Evolutionary conservation across 2,329 filamentous ascomycete genomes (phyloP).

Genomic region (Fusarium burgessii): DNA sequence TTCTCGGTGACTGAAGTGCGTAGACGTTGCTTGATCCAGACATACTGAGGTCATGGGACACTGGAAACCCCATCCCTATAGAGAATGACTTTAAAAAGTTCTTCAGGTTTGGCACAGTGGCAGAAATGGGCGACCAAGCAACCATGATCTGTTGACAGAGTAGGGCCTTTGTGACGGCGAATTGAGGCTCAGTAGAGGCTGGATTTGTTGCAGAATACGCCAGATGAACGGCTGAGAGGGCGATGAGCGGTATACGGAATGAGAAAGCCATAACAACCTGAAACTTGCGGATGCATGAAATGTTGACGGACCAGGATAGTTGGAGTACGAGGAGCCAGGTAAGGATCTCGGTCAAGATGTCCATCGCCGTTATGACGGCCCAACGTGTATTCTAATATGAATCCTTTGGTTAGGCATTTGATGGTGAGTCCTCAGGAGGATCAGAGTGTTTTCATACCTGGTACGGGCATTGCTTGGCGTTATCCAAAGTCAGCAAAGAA

Average conservation of each 20-base stretch:
- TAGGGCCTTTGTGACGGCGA: conserved; percentile 21
- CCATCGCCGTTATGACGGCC: conserved; percentile 21
- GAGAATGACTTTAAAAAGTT: conserved; percentile 39
- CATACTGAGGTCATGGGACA: conserved; percentile 13
- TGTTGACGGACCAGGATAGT: conserved; percentile 26
- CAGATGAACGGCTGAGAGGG: conserved; percentile 28
- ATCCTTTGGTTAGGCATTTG: not conserved
- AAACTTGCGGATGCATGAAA: conserved; percentile 22
- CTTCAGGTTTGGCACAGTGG: conserved; percentile 36
- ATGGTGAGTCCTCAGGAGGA: not conserved
- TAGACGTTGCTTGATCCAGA: conserved; percentile 12
- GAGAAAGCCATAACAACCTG: conserved; percentile 34
- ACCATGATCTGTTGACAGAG: conserved; percentile 34
- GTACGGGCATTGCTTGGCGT: conserved; percentile 16
- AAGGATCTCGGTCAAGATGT: conserved; percentile 20
- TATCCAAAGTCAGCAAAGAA: conserved; percentile 9
- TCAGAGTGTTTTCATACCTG: conserved; percentile 18
- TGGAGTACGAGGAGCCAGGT: conserved; percentile 21
- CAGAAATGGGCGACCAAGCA: conserved; percentile 35
- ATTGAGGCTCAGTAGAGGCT: conserved; percentile 25
- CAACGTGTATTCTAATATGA: conserved; percentile 21
- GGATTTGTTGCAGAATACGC: conserved; percentile 6
- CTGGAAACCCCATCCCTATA: conserved; percentile 35
- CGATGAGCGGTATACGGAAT: conserved; percentile 36
- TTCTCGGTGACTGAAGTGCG: conserved; percentile 29